These are phyloP conservation scores for Yamagishiella unicocca DNA, from an alignment of 139 green algal genomes.

Conservation along the genomic window DNA sequence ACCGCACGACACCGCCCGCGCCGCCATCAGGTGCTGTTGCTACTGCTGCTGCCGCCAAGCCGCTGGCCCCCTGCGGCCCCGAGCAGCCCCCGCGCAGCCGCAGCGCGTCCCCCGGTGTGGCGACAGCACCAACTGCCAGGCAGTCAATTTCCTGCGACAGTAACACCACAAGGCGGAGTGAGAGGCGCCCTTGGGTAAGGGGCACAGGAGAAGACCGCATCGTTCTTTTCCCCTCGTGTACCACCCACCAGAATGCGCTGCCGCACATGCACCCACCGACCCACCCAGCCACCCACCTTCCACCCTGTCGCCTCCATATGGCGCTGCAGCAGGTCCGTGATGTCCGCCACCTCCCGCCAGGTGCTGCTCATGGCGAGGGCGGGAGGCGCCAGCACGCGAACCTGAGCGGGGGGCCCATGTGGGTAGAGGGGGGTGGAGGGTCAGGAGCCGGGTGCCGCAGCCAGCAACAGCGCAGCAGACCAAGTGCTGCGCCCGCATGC, in stretches of 20 bases:
- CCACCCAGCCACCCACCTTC: background rate
- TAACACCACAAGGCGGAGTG: too few relatives aligned
- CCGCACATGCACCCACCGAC: background rate
- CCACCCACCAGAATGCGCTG: too few relatives aligned
- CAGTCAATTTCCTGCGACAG: background rate
- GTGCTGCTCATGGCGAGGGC: background rate
- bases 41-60: background rate
- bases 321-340: background rate
- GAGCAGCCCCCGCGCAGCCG: constrained; percentile 16
- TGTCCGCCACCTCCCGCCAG: constrained; percentile 6
- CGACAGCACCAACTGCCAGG: background rate
- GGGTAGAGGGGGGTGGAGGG: too few relatives aligned
- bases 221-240: too few relatives aligned
- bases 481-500: too few relatives aligned
- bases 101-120: background rate
- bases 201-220: too few relatives aligned
- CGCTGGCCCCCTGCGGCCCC: too few relatives aligned
- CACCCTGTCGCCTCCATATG: background rate
- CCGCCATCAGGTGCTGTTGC: background rate
- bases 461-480: too few relatives aligned
- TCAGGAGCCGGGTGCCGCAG: too few relatives aligned
- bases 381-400: background rate
- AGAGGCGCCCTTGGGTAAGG: too few relatives aligned
- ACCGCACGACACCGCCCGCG: too few relatives aligned
- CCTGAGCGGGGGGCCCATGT: constrained; percentile 5